Evolutionary conservation across 2,329 filamentous ascomycete species (phyloP).

Genomic region (Lecanoromycetidae sp.): DNA sequence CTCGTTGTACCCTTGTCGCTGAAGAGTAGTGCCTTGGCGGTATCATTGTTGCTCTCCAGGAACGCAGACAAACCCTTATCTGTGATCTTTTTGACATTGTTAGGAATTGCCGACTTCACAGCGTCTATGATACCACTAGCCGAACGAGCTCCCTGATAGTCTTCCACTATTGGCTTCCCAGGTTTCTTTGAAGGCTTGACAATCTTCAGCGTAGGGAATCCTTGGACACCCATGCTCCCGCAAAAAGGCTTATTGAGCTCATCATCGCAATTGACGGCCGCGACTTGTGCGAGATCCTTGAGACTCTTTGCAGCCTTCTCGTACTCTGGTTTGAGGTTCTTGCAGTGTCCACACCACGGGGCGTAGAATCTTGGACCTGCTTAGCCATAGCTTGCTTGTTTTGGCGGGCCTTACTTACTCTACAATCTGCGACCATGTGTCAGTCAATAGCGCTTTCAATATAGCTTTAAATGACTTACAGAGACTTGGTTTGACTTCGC

Average conservation of each 20-base stretch:
- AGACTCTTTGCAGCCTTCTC: constrained; percentile 87
- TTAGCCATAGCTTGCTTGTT: constrained; percentile 16
- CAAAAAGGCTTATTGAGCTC: constrained; percentile 85
- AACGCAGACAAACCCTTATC: constrained; percentile 71
- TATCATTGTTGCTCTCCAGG: constrained; percentile 53
- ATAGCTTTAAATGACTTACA: constrained; percentile 42
- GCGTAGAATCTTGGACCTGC: constrained; percentile 77
- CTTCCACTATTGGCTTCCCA: constrained; percentile 70
- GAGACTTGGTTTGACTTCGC: constrained; percentile 83
- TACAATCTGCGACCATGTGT: constrained; percentile 32
- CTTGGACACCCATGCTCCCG: constrained; percentile 71
- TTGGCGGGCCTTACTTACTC: constrained; percentile 32
- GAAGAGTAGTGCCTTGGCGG: constrained; percentile 79
- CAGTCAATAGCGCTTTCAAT: not conserved
- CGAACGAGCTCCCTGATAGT: constrained; percentile 73
- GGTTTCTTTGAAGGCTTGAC: constrained; percentile 72
- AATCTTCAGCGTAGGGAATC: constrained; percentile 93
- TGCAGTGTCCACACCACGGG: constrained; percentile 94
- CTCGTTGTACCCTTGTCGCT: constrained; percentile 85
- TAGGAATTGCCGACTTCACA: constrained; percentile 77
- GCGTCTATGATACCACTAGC: constrained; percentile 82
- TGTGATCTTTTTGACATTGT: constrained; percentile 70
- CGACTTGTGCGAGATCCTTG: constrained; percentile 85
- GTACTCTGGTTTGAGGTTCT: constrained; percentile 89
- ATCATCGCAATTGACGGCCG: constrained; percentile 88